A percentile compares a stretch with the other conserved stretches of the same genome.
Conservation (phyloP, 805 yeast species). For the Hanseniaspora valbyensis region DNA sequence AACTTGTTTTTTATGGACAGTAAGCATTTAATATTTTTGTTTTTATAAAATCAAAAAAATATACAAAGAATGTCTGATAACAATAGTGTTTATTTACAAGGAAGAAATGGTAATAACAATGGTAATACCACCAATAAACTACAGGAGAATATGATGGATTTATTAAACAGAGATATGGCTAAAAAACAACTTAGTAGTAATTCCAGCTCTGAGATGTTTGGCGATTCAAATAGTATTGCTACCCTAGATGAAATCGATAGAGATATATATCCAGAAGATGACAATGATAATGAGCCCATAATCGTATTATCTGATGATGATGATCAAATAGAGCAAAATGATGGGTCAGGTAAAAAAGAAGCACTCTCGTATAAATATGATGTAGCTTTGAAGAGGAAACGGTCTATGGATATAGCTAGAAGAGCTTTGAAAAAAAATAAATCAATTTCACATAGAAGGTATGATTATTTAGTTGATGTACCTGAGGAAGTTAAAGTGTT, state of each 20-base stretch:
- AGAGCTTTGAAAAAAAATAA: background rate
- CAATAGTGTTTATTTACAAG: no score
- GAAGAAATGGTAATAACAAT: background rate
- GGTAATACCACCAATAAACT: no score
- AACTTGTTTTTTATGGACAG: no score
- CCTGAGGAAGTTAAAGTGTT: constrained; percentile 1
- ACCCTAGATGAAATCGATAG: background rate
- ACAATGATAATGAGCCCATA: background rate
- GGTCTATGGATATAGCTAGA: background rate
- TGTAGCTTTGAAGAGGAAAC: background rate
- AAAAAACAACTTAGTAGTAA: background rate
- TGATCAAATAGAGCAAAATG: background rate
- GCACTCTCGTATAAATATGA: background rate
- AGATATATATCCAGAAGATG: background rate
- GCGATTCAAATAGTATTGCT: background rate
- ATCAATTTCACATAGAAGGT: background rate
- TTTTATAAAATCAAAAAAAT: no score
- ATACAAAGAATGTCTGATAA: no score
- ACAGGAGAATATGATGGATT: background rate
- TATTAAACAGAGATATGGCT: constrained; percentile 3
- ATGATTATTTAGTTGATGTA: background rate
- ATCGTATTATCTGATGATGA: constrained; percentile 6
- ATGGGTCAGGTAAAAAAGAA: background rate
- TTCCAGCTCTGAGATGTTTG: background rate
- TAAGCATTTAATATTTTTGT: no score